Evolutionary conservation across 2,329 filamentous ascomycete genomes (phyloP).

Genomic region (Stagonosporopsis rhizophila): DNA sequence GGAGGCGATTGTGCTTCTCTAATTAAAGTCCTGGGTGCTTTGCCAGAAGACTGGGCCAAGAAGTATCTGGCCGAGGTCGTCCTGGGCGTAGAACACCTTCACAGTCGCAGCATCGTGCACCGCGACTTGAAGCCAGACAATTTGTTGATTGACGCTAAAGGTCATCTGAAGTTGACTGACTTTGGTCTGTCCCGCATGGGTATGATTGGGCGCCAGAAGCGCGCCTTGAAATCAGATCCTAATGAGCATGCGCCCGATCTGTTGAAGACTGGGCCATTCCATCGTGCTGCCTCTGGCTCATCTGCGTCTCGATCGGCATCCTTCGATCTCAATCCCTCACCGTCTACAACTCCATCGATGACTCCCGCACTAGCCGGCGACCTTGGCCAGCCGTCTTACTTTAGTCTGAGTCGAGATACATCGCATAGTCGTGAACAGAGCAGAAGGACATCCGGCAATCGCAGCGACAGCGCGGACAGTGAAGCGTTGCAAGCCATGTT

Average conservation of each 20-base stretch:
- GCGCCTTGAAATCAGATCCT: constrained; percentile 72
- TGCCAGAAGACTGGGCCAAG: constrained; percentile 97
- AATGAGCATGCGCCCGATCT: constrained; percentile 90
- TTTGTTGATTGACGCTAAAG: constrained; percentile 93
- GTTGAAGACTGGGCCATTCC: constrained; percentile 90
- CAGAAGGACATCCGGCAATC: constrained; percentile 75
- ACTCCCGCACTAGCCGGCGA: constrained; percentile 75
- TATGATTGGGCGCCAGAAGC: constrained; percentile 92
- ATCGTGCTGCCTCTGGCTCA: constrained; percentile 82
- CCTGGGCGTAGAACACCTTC: constrained; percentile 94
- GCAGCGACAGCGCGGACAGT: constrained; percentile 92
- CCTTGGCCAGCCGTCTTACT: constrained; percentile 89
- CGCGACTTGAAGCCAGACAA: constrained; percentile 98
- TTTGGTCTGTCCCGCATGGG: constrained; percentile 98
- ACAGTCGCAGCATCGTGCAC: constrained; percentile 93
- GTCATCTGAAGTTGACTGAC: constrained; percentile 95
- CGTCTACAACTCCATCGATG: constrained; percentile 83
- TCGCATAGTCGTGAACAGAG: constrained; percentile 67
- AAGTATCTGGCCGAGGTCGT: constrained; percentile 97
- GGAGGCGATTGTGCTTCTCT: constrained; percentile 96
- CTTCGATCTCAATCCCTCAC: constrained; percentile 85
- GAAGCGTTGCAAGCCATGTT: constrained; percentile 86
- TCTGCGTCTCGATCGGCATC: constrained; percentile 81
- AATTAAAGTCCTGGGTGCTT: constrained; percentile 89
- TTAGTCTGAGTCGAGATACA: constrained; percentile 73